Base-by-base conservation (phyloP, 495 filamentous ascomycete species). In the Evernia prunastri region DNA sequence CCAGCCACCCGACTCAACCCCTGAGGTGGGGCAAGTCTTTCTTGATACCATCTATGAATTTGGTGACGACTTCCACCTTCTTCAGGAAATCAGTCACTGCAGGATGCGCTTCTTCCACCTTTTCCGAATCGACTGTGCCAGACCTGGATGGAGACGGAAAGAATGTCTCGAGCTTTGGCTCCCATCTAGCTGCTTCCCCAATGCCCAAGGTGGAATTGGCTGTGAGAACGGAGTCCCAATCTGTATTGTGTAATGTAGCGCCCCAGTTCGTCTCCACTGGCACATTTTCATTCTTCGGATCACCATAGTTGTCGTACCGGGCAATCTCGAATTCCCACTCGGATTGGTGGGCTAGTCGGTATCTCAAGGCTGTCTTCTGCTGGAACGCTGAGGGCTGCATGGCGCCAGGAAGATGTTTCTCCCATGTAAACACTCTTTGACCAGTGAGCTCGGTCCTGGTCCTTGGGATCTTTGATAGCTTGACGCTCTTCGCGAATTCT, bases 241-340 rank as follows among this genome's bases (percentile, higher is more conserved):
- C 58, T 4, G 74, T 72, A 54, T 81, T 75, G 60, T 76, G 83
- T 6, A 88, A 49, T 0, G 77, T 76, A 12, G 82, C 76, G 6
- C 76, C 79, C 72, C 82, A 82, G 27, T 68, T 42, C 13, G 64
- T 63, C n/a, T 57, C 33, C 29, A 29, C 31, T 10, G 64, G 58
- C 13, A 69, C 61, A 12, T 36, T 64, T 0, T 51, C 40, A 4
- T 60, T 40, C 33, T 66, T 60, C 18, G 56, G 43, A 20, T 56
- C 13, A 23, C 66, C 66, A 72, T 84, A 86, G 29, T 71, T 75
- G 59, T 83, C 83, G 64, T 83, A 83, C 9, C 84, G 73, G 20
- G 81, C 73, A 27, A 88, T 72, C 63, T 88, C 81, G 6, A 87
- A 69, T 7, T 82, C 74, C 59, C 83, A 85, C 1, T 76, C 74